Percentiles rank a stretch among this genome's conserved stretches.
These are phyloP conservation scores for Pythium phragmitis DNA, from an alignment of 352 stramenopile species.

Conservation along the genomic window DNA sequence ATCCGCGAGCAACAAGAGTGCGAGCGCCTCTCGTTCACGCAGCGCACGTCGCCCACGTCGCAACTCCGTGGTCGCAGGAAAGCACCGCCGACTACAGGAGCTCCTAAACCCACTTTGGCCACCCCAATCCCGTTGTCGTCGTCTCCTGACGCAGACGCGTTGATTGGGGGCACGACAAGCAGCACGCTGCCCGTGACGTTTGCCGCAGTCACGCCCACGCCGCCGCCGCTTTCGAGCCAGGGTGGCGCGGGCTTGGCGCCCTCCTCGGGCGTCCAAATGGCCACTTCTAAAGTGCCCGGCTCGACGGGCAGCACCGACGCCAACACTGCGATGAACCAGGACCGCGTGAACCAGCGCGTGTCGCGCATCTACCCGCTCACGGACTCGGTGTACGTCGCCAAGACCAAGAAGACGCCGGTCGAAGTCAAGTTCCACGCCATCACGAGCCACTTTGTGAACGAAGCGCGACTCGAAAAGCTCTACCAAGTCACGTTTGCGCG, in stretches of 20 bases:
- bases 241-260: background rate
- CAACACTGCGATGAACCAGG: constrained; percentile 48
- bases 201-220: constrained; percentile 16
- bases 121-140: background rate
- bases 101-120: background rate
- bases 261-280: background rate
- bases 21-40: constrained; percentile 18
- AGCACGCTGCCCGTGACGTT: constrained; percentile 27
- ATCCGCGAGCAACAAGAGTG: constrained; percentile 22
- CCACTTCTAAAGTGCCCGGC: constrained; percentile 1
- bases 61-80: constrained; percentile 24
- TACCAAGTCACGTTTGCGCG: constrained; percentile 83
- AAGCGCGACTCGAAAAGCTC: constrained; percentile 69
- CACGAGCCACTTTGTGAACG: constrained; percentile 71
- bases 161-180: background rate
- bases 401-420: constrained; percentile 75
- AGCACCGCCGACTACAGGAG: background rate
- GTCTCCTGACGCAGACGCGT: constrained; percentile 1
- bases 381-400: constrained; percentile 63
- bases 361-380: constrained; percentile 75
- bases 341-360: constrained; percentile 62
- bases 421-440: constrained; percentile 78
- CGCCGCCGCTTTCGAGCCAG: background rate
- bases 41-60: constrained; percentile 25
- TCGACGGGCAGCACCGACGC: constrained; percentile 22